A percentile compares a stretch with the other conserved stretches of the same genome.
phyloP scores from a whole-genome alignment of 306 rosid species.

The Prunus davidiana region DNA sequence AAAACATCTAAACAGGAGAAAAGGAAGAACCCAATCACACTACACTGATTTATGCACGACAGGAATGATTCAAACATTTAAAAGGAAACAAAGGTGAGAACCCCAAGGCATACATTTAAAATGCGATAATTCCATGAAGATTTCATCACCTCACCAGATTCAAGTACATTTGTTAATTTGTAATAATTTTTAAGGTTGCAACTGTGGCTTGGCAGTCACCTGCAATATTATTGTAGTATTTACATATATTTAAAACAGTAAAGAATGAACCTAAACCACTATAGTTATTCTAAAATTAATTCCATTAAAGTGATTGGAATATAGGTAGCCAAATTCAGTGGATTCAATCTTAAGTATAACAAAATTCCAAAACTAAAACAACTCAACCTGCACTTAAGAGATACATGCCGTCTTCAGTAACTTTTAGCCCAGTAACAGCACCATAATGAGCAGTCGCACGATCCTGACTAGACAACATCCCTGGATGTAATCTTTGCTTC shows the following conservation, averaged over 20 bases:
- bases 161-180: neutral
- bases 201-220: neutral
- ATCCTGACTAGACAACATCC: conserved; percentile 86
- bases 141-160: neutral
- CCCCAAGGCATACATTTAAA: neutral
- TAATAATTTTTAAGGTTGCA: neutral
- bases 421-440: conserved; percentile 88
- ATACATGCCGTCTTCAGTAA: conserved; percentile 82
- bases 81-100: neutral
- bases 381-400: conserved; percentile 85
- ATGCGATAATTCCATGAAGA: neutral
- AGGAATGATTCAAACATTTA: neutral
- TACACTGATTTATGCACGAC: neutral
- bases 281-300: neutral
- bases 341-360: neutral
- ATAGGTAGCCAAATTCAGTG: neutral
- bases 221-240: neutral
- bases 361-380: neutral
- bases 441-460: conserved; percentile 97
- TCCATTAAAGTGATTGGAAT: neutral
- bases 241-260: neutral
- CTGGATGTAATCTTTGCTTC: conserved; percentile 90
- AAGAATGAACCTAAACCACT: neutral
- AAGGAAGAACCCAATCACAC: neutral
- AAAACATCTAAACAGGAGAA: neutral